Conservation (phyloP, 1,284 basidiomycete genomes). For the Cerrena zonata region DNA sequence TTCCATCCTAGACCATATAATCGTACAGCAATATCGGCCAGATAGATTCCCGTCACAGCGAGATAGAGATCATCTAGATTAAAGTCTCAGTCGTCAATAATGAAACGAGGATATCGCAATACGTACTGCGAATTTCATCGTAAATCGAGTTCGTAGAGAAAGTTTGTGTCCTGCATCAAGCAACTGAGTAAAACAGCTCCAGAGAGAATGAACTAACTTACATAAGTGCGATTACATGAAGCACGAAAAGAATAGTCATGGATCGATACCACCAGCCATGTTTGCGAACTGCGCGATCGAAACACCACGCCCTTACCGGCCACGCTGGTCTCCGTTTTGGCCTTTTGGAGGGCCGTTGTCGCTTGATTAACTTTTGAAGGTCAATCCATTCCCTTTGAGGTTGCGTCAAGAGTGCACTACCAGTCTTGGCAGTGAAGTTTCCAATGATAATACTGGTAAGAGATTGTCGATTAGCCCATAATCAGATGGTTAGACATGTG, state of each 20-base stretch:
- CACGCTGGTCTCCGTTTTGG: conserved; percentile 59
- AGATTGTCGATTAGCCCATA: background rate
- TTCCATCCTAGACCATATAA: conserved; percentile 80
- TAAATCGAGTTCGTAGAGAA: conserved; percentile 53
- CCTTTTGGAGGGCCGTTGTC: conserved; percentile 82
- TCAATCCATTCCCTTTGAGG: conserved; percentile 96
- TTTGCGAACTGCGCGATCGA: conserved; percentile 83
- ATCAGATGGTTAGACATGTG: too few relatives aligned
- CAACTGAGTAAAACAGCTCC: too few relatives aligned
- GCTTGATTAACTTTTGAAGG: conserved; percentile 80
- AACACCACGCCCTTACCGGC: conserved; percentile 79
- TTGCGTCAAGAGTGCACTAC: conserved; percentile 77
- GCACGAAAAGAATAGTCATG: conserved; percentile 78
- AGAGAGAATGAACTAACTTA: too few relatives aligned
- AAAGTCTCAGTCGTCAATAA: background rate
- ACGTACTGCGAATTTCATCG: conserved; percentile 66
- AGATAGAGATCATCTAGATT: conserved; percentile 76
- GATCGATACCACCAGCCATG: conserved; percentile 88
- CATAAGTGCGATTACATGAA: conserved; percentile 87
- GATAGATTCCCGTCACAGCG: conserved; percentile 67
- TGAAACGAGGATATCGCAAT: background rate
- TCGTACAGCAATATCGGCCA: conserved; percentile 75
- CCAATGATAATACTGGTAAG: conserved; percentile 81
- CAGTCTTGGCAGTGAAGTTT: conserved; percentile 85
- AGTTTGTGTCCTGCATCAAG: conserved; percentile 73